Evolutionary conservation across 108 stramenopile species (phyloP).

Genomic region (Conticribra guillardii): DNA sequence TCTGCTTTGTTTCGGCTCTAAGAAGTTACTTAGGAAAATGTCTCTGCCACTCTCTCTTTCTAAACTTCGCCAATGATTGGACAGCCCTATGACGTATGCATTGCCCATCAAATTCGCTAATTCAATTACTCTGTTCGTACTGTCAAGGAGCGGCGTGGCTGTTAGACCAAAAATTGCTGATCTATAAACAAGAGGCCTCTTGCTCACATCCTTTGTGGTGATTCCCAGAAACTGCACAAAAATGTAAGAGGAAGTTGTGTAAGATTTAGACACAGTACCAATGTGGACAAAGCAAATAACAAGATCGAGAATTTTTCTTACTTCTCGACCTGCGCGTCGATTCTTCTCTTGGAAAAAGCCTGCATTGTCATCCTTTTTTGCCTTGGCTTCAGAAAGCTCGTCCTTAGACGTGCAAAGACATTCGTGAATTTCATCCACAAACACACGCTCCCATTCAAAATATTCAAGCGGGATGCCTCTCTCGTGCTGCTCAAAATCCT

Average conservation of each 20-base stretch:
- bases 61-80: conserved; percentile 68
- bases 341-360: conserved; percentile 55
- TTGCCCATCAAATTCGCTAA: conserved; percentile 80
- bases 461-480: conserved; percentile 80
- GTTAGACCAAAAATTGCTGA: conserved; percentile 72
- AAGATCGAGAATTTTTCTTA: background rate
- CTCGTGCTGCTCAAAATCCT: conserved; percentile 52
- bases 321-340: conserved; percentile 58
- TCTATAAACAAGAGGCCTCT: conserved; percentile 59
- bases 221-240: conserved; percentile 62
- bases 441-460: conserved; percentile 74
- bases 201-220: conserved; percentile 53
- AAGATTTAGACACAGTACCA: background rate
- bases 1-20: conserved; percentile 65
- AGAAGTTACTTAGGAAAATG: conserved; percentile 63
- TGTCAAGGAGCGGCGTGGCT: conserved; percentile 78
- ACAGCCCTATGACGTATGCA: conserved; percentile 67
- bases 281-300: background rate
- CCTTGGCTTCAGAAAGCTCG: conserved; percentile 50
- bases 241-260: conserved; percentile 1
- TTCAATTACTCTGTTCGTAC: conserved; percentile 68
- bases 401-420: conserved; percentile 57
- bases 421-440: conserved; percentile 84
- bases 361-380: conserved; percentile 32
- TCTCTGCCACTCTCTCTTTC: conserved; percentile 72